Conservation (phyloP, 179 eudicot species). For the Heliamphora pulchella region DNA sequence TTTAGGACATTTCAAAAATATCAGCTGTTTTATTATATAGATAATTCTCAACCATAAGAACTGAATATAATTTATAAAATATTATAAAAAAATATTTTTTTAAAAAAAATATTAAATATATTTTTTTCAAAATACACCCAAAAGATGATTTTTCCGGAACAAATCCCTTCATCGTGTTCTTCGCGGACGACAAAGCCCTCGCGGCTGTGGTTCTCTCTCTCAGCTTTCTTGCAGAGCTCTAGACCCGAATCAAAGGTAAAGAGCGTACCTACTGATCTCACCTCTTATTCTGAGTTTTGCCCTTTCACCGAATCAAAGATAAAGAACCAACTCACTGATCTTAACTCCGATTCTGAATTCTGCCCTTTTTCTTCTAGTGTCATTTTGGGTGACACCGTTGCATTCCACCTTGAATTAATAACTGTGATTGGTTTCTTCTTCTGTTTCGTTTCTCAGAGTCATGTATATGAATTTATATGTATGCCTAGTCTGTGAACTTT, state of each 20-base stretch:
- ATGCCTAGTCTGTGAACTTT: neutral
- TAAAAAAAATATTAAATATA: too few species aligned
- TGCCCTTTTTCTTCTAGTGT: neutral
- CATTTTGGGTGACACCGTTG: neutral
- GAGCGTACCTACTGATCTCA: too few species aligned
- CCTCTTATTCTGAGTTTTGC: too few species aligned
- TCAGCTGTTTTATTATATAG: too few species aligned
- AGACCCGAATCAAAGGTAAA: conserved; percentile 8
- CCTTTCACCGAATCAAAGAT: too few species aligned
- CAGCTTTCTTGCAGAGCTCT: neutral
- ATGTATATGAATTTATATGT: neutral
- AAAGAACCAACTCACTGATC: conserved; percentile 2
- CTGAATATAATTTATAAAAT: too few species aligned
- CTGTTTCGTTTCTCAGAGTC: neutral
- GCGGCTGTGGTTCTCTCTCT: neutral
- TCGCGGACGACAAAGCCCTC: conserved; percentile 4
- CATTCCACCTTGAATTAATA: neutral
- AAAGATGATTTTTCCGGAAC: too few species aligned
- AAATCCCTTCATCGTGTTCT: neutral
- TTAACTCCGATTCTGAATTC: neutral
- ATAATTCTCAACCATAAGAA: too few species aligned
- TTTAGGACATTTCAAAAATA: too few species aligned
- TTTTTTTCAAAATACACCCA: too few species aligned
- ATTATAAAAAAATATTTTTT: too few species aligned
- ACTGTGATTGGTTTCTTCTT: conserved; percentile 3